Evolutionary conservation across 2,329 filamentous ascomycete species (phyloP).

Genomic region (Phaeosphaeria sp.): DNA sequence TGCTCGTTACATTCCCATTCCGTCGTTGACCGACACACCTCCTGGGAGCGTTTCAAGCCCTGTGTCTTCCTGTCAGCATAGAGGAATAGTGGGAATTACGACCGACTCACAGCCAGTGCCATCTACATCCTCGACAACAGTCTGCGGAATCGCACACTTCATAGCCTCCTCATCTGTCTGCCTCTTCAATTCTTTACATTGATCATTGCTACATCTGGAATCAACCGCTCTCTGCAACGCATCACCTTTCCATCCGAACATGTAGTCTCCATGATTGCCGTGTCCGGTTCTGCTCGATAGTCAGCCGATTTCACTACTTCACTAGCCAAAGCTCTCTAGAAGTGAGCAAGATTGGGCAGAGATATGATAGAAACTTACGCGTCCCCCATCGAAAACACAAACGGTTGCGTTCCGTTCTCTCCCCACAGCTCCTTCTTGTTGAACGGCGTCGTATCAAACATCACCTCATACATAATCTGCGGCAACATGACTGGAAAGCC

Average conservation of each 20-base stretch:
- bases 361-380: no score
- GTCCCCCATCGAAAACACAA: slow-evolving; percentile 41
- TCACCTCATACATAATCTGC: slow-evolving; percentile 56
- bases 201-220: slow-evolving; percentile 34
- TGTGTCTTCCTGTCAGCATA: background rate
- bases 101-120: slow-evolving; percentile 22
- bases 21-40: slow-evolving; percentile 27
- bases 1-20: slow-evolving; percentile 1
- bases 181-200: slow-evolving; percentile 30
- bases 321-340: no score
- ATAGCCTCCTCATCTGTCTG: slow-evolving; percentile 38
- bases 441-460: slow-evolving; percentile 51
- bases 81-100: no score
- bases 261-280: slow-evolving; percentile 33
- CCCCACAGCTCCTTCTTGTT: slow-evolving; percentile 33
- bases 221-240: slow-evolving; percentile 36
- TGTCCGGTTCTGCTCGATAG: slow-evolving; percentile 30
- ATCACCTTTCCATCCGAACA: slow-evolving; percentile 40
- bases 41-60: slow-evolving; percentile 29
- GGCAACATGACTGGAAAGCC: slow-evolving; percentile 54
- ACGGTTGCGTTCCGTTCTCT: slow-evolving; percentile 36
- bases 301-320: background rate
- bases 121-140: slow-evolving; percentile 36
- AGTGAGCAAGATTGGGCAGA: no score
- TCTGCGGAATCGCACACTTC: slow-evolving; percentile 35